Percentiles rank a stretch among this genome's conserved stretches.
Evolutionary conservation across 2,329 filamentous ascomycete genomes (phyloP).

Genomic region (Aplosporella prunicola): DNA sequence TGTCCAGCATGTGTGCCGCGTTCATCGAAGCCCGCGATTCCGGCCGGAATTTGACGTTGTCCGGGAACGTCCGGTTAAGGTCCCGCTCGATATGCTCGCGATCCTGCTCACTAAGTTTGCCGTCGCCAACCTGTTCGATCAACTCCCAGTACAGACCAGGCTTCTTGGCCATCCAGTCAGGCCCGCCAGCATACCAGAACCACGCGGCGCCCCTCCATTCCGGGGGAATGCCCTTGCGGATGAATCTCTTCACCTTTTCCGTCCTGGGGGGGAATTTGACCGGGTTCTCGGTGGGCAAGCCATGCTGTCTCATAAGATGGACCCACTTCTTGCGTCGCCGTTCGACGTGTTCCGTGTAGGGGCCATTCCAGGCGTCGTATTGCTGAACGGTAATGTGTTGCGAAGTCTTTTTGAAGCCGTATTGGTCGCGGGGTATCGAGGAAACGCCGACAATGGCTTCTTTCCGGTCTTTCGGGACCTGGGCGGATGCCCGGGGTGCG

Average conservation of each 20-base stretch:
- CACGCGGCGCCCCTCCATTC: conserved; percentile 93
- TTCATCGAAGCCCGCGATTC: conserved; percentile 29
- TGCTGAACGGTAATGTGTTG: conserved; percentile 66
- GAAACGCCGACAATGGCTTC: conserved; percentile 13
- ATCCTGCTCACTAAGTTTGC: conserved; percentile 58
- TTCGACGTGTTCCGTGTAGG: conserved; percentile 65
- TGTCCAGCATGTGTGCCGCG: conserved; percentile 12
- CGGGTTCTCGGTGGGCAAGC: conserved; percentile 61
- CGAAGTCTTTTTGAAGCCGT: conserved; percentile 84
- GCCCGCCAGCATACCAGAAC: conserved; percentile 93
- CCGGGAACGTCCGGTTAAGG: conserved; percentile 85
- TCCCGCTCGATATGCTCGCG: conserved; percentile 89
- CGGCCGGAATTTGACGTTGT: conserved; percentile 85
- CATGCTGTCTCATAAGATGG: conserved; percentile 64
- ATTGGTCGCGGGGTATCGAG: conserved; percentile 58
- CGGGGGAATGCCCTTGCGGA: conserved; percentile 86
- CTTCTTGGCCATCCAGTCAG: conserved; percentile 65
- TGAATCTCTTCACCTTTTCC: conserved; percentile 78
- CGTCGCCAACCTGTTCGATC: conserved; percentile 55
- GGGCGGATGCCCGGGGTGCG: conserved; percentile 1
- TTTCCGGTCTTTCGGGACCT: not conserved
- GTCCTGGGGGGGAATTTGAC: conserved; percentile 70
- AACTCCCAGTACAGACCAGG: conserved; percentile 67
- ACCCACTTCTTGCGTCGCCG: conserved; percentile 76
- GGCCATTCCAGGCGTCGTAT: conserved; percentile 72